phyloP scores from a whole-genome alignment of 2,329 filamentous ascomycete species.

The Fusarium sp. region DNA sequence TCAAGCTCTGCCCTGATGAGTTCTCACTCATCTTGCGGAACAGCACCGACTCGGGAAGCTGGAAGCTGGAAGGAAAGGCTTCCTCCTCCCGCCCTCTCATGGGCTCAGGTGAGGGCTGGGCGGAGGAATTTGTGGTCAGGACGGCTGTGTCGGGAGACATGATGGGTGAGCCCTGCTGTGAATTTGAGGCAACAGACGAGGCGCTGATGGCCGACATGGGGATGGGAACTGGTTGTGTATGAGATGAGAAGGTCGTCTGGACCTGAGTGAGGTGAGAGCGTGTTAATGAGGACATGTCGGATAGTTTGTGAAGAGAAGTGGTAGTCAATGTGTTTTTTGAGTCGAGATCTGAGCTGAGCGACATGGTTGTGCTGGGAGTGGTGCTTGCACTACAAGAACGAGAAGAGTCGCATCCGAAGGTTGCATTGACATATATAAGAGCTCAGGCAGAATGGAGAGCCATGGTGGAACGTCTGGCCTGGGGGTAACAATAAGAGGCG shows the following conservation, averaged over 20 bases:
- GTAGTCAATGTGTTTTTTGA: constrained; percentile 38
- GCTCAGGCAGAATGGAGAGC: constrained; percentile 48
- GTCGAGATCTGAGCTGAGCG: constrained; percentile 42
- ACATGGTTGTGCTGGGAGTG: constrained; percentile 39
- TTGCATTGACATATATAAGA: constrained; percentile 54
- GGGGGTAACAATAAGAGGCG: constrained; percentile 39
- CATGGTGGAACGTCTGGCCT: constrained; percentile 49
- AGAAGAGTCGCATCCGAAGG: constrained; percentile 46
- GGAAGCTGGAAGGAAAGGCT: constrained; percentile 66
- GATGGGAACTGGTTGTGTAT: constrained; percentile 52
- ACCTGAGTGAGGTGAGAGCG: constrained; percentile 59
- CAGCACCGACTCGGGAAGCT: constrained; percentile 80
- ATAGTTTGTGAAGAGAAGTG: constrained; percentile 42
- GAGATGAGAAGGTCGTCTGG: constrained; percentile 58
- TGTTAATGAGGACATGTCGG: constrained; percentile 57
- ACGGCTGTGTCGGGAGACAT: constrained; percentile 66
- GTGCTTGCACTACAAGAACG: constrained; percentile 40
- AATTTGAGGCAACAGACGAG: constrained; percentile 67
- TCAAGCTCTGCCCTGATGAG: constrained; percentile 72
- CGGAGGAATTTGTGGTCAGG: constrained; percentile 70
- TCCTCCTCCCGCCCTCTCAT: constrained; percentile 67
- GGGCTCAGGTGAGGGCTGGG: constrained; percentile 76
- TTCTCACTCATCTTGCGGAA: constrained; percentile 69
- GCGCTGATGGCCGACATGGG: constrained; percentile 67
- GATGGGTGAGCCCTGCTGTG: constrained; percentile 67